Conservation (phyloP, 2,329 filamentous ascomycete species). For the Aphanoascus verrucosus region DNA sequence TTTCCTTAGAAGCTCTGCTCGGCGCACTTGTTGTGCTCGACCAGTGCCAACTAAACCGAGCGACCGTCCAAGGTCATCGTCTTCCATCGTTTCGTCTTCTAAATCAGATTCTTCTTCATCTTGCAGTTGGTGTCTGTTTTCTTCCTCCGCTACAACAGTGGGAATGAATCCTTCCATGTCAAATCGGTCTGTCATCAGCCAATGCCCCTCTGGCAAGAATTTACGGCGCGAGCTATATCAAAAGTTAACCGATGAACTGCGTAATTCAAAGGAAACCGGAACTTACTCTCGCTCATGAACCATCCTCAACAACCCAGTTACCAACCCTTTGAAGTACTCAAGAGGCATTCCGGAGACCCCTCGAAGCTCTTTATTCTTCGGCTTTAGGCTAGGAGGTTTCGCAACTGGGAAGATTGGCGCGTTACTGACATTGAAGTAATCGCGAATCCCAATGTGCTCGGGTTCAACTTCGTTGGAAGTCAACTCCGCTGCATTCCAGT, state of each 20-base stretch:
- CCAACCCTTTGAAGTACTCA: slow-evolving; percentile 65
- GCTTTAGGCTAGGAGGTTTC: slow-evolving; percentile 28
- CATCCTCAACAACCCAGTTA: slow-evolving; percentile 72
- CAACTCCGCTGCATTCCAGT: slow-evolving; percentile 67
- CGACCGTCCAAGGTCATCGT: slow-evolving; percentile 27
- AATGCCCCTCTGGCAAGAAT: slow-evolving; percentile 75
- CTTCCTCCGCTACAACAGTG: slow-evolving; percentile 78
- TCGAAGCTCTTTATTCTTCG: slow-evolving; percentile 42
- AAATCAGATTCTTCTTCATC: slow-evolving; percentile 48
- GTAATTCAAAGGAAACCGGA: not conserved
- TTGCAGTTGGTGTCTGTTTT: slow-evolving; percentile 59
- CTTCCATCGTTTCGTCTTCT: slow-evolving; percentile 27
- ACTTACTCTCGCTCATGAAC: slow-evolving; percentile 73
- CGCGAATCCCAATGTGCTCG: slow-evolving; percentile 35
- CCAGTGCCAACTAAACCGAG: slow-evolving; percentile 45
- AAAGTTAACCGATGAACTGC: not conserved
- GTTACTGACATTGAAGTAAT: slow-evolving; percentile 34
- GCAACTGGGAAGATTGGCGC: slow-evolving; percentile 19
- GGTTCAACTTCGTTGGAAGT: slow-evolving; percentile 33
- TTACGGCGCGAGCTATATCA: slow-evolving; percentile 57
- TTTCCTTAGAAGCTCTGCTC: slow-evolving; percentile 51
- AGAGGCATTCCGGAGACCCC: slow-evolving; percentile 63
- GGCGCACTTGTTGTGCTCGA: slow-evolving; percentile 51
- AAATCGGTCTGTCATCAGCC: slow-evolving; percentile 83
- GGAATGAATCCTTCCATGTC: slow-evolving; percentile 82